phyloP scores from a whole-genome alignment of 225 moss, liverwort and hornwort genomes.

The Polytrichum commune region DNA sequence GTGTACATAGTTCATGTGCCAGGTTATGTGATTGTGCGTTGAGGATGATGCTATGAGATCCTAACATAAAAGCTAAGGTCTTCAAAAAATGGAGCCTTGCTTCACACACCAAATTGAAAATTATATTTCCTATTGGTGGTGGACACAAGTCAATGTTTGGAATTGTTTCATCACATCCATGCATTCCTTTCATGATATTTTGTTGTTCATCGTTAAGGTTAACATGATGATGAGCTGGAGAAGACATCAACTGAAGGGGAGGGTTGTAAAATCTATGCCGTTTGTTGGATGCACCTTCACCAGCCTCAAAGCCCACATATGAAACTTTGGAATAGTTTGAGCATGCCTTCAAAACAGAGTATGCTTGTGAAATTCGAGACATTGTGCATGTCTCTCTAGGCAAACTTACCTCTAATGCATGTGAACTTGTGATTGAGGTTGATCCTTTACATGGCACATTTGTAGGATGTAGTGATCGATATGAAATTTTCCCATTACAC shows the following conservation, averaged over 20 bases:
- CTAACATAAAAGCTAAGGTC: conserved; percentile 27
- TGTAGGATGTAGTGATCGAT: too few relatives aligned
- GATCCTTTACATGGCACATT: too few relatives aligned
- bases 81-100: conserved; percentile 30
- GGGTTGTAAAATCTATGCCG: neutral
- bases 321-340: neutral
- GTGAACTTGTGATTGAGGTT: too few relatives aligned
- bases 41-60: conserved; percentile 26
- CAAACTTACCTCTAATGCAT: neutral
- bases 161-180: too few relatives aligned
- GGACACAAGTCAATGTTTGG: neutral
- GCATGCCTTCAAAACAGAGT: neutral
- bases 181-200: too few relatives aligned
- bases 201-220: too few relatives aligned
- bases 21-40: conserved; percentile 14
- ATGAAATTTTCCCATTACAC: too few relatives aligned
- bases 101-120: conserved; percentile 21
- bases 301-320: neutral
- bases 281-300: neutral
- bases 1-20: conserved; percentile 19
- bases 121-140: neutral
- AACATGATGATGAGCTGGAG: too few relatives aligned
- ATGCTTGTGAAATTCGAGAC: neutral
- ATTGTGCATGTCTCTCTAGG: neutral
- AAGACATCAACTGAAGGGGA: neutral